A percentile compares a stretch with the other conserved stretches of the same genome.
These are phyloP conservation scores for Colletotrichum orbiculare DNA, from an alignment of 2,329 filamentous ascomycete species.

Conservation along the genomic window DNA sequence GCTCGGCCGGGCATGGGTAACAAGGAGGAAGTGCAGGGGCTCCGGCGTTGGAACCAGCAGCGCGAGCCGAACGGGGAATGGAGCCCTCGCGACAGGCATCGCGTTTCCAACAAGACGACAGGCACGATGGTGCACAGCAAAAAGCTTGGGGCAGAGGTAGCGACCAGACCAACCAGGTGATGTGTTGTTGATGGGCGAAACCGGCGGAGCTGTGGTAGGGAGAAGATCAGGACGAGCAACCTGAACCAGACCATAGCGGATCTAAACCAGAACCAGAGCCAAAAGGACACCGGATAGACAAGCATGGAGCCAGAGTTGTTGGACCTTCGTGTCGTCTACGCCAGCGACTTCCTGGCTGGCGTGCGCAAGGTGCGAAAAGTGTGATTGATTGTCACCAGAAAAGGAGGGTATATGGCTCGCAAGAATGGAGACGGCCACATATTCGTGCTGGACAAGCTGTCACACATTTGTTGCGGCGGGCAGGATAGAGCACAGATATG, in stretches of 20 bases:
- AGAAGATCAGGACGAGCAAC: not conserved
- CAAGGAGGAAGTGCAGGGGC: constrained; percentile 5
- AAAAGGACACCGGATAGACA: constrained; percentile 6
- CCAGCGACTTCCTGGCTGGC: no score
- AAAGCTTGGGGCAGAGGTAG: constrained; percentile 19
- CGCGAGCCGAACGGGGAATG: constrained; percentile 4
- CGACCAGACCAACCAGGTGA: constrained; percentile 16
- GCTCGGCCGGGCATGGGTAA: constrained; percentile 15
- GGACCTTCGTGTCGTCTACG: no score
- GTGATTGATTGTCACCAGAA: constrained; percentile 20
- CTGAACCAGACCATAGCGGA: constrained; percentile 15
- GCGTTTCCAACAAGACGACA: constrained; percentile 15
- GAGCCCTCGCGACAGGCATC: constrained; percentile 28
- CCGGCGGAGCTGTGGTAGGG: not conserved
- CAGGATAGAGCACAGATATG: constrained; percentile 8
- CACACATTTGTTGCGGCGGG: no score
- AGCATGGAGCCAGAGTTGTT: not conserved
- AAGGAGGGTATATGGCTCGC: constrained; percentile 37
- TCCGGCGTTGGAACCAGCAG: constrained; percentile 10
- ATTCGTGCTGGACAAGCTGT: no score
- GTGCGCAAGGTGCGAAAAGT: not conserved
- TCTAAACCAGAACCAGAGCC: not conserved
- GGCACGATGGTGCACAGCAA: constrained; percentile 2
- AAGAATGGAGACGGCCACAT: constrained; percentile 18
- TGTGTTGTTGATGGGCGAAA: not conserved